Conservation (phyloP, 208 protist genomes). For the Strigomonas culicis region DNA sequence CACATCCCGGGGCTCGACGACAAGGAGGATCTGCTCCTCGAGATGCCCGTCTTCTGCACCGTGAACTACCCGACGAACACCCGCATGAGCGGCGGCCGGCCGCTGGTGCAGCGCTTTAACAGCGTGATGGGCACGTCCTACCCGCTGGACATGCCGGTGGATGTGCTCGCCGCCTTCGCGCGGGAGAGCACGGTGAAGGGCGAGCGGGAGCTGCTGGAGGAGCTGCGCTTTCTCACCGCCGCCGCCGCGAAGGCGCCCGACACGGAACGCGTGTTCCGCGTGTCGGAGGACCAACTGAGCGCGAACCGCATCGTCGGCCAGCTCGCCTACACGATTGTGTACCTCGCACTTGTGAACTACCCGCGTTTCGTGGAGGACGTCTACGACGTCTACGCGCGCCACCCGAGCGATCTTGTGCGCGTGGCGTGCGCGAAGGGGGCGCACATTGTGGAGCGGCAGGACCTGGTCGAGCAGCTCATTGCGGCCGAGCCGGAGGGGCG, state of each 20-base stretch:
- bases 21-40: slow-evolving; percentile 74
- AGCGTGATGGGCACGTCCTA: slow-evolving; percentile 83
- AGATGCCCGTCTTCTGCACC: slow-evolving; percentile 88
- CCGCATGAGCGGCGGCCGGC: slow-evolving; percentile 76
- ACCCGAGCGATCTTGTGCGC: slow-evolving; percentile 81
- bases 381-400: slow-evolving; percentile 59
- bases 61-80: slow-evolving; percentile 87
- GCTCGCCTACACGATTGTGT: slow-evolving; percentile 88
- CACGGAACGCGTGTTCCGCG: slow-evolving; percentile 76
- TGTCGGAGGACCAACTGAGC: slow-evolving; percentile 78
- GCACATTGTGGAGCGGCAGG: slow-evolving; percentile 64
- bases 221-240: slow-evolving; percentile 75
- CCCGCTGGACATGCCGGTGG: slow-evolving; percentile 84
- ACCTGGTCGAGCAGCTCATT: slow-evolving; percentile 72
- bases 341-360: slow-evolving; percentile 80
- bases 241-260: slow-evolving; percentile 67
- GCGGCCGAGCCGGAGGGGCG: slow-evolving; percentile 68
- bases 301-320: slow-evolving; percentile 83
- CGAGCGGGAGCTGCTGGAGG: slow-evolving; percentile 66
- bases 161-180: slow-evolving; percentile 82
- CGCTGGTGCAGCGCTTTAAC: slow-evolving; percentile 89
- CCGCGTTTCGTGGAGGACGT: slow-evolving; percentile 74
- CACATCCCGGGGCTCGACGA: slow-evolving; percentile 48
- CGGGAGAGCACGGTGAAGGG: slow-evolving; percentile 64
- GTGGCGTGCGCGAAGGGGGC: slow-evolving; percentile 86